Evolutionary conservation across 768 basidiomycete species (phyloP).

Genomic region (Boletus bicolor): DNA sequence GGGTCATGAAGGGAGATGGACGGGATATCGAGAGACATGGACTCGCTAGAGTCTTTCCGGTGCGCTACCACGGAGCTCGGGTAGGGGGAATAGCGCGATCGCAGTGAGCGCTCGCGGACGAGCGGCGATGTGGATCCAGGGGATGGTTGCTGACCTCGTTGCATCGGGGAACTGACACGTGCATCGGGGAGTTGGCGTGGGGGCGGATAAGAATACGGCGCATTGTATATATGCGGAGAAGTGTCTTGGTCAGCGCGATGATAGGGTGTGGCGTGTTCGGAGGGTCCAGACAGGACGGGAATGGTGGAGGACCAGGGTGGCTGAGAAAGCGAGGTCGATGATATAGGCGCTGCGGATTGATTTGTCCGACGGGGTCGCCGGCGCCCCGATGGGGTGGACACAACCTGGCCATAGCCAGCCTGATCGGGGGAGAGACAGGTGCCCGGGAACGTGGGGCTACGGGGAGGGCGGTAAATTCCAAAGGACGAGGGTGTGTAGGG

Average conservation of each 20-base stretch:
- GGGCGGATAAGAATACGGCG: slow-evolving; percentile 29
- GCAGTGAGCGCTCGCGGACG: slow-evolving; percentile 22
- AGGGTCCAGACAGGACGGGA: slow-evolving; percentile 29
- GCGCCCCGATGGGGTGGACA: slow-evolving; percentile 56
- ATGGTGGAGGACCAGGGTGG: slow-evolving; percentile 51
- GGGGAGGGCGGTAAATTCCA: slow-evolving; percentile 19
- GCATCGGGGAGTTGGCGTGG: slow-evolving; percentile 28
- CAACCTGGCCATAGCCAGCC: slow-evolving; percentile 82
- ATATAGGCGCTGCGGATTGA: slow-evolving; percentile 35
- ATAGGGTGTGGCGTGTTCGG: slow-evolving; percentile 21
- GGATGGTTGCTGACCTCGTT: slow-evolving; percentile 28
- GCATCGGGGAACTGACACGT: slow-evolving; percentile 30
- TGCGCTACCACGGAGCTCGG: slow-evolving; percentile 30
- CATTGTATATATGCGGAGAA: slow-evolving; percentile 26
- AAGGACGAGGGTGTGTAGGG: neutral
- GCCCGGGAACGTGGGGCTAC: slow-evolving; percentile 77
- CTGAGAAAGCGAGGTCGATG: slow-evolving; percentile 31
- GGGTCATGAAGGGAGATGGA: slow-evolving; percentile 34
- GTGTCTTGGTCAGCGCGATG: slow-evolving; percentile 24
- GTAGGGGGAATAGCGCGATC: slow-evolving; percentile 46
- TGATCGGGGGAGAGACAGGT: slow-evolving; percentile 85
- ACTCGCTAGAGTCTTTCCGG: slow-evolving; percentile 26
- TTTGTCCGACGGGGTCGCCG: slow-evolving; percentile 57
- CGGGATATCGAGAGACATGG: slow-evolving; percentile 35
- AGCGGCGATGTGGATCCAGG: slow-evolving; percentile 27